These are phyloP conservation scores for Akebia trifoliata DNA, from an alignment of 164 flowering plant genomes.

Conservation along the genomic window DNA sequence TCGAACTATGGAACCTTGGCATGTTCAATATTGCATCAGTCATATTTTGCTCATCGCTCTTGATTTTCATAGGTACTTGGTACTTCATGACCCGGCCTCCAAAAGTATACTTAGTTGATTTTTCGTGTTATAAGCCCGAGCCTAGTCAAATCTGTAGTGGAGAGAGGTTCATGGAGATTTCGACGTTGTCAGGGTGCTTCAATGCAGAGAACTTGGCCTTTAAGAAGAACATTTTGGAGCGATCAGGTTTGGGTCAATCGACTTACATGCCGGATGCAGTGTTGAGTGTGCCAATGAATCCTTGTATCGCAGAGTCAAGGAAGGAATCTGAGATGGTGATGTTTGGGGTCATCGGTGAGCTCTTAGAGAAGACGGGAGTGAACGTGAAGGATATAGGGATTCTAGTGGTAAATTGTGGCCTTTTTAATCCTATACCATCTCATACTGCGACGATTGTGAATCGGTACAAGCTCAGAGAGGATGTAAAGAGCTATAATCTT, in stretches of 20 bases:
- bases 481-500: conserved; percentile 61
- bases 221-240: conserved; percentile 58
- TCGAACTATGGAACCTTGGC: conserved; percentile 35
- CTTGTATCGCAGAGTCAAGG: conserved; percentile 73
- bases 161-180: conserved; percentile 49
- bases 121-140: conserved; percentile 67
- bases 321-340: conserved; percentile 73
- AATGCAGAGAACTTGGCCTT: conserved; percentile 52
- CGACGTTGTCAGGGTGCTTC: conserved; percentile 36
- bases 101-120: conserved; percentile 54
- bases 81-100: conserved; percentile 57
- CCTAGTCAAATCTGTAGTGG: conserved; percentile 30
- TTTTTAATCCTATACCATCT: conserved; percentile 78
- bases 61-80: conserved; percentile 44
- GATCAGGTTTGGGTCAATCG: conserved; percentile 71
- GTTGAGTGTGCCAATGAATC: conserved; percentile 48
- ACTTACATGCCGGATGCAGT: conserved; percentile 67
- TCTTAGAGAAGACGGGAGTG: conserved; percentile 61
- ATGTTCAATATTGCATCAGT: conserved; percentile 44
- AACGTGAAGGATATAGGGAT: conserved; percentile 76
- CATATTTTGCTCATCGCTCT: conserved; percentile 32
- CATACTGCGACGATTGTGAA: conserved; percentile 72
- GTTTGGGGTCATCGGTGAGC: conserved; percentile 72
- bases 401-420: conserved; percentile 69
- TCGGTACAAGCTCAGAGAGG: conserved; percentile 73